Conservation (phyloP, 305 asterid genomes). For the Plantago lanceolata region DNA sequence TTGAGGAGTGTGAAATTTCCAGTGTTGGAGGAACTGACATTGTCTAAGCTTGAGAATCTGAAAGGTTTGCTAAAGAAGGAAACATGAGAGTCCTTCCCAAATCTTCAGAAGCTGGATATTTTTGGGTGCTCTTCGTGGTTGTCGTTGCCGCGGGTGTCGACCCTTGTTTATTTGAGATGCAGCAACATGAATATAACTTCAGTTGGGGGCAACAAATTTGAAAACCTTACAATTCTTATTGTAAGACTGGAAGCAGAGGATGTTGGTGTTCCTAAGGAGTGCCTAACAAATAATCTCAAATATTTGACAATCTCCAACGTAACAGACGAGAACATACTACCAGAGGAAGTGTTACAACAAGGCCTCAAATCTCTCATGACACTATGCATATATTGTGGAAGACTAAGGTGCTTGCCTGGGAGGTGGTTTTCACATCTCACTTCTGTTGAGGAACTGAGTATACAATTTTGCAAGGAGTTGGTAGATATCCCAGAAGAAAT, state of each 20-base stretch:
- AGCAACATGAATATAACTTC: background rate
- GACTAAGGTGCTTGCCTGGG: background rate
- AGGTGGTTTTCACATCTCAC: slow-evolving; percentile 13
- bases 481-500: slow-evolving; percentile 6
- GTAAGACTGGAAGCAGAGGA: background rate
- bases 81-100: slow-evolving; percentile 9
- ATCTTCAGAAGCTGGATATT: slow-evolving; percentile 1
- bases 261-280: slow-evolving; percentile 9
- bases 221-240: background rate
- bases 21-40: background rate
- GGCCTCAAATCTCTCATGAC: background rate
- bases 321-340: background rate
- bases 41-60: background rate
- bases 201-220: background rate
- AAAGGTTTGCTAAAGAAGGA: slow-evolving; percentile 1
- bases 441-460: background rate
- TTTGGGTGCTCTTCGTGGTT: background rate
- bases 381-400: background rate
- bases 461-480: background rate
- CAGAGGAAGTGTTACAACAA: background rate
- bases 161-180: background rate
- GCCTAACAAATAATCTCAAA: background rate
- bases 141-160: background rate
- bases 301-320: background rate
- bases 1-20: background rate